Evolutionary conservation across 2,329 filamentous ascomycete species (phyloP), one percentile per base, ranked within the genome.

Genomic region (Alternaria hordeiaustralica): DNA sequence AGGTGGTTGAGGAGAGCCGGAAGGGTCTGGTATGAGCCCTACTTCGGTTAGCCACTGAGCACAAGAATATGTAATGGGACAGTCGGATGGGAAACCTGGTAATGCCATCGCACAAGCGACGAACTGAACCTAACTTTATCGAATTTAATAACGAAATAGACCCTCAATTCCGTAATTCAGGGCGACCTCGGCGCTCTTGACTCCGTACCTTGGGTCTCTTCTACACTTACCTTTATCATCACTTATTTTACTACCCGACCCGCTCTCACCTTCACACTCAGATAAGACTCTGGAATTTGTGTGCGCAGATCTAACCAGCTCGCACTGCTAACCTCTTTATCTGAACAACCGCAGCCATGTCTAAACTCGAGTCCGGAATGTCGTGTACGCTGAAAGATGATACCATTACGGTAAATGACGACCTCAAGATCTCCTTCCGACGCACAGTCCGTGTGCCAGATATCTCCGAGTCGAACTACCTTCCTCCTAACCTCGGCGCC

Each of bases 401-500:
- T n/a, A 23, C 30, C 15, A 43, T 71, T 2, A 4, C 64, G 0
- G 44, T 67, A 20, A 66, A 71, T 15, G 28, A 55, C 26, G 63
- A 70, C 36, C 60, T 72, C 12, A n/a, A 57, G 2, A 69, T 71
- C 10, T 61, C 61, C 0, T 71, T 71, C 47, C 60, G 54, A 15
- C 62, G 66, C 7, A 72, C 65, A 5, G 46, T 71, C 4, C 71
- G 71, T 4, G 66, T 73, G 6, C 62, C 68, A 6, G 65, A 71
- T 46, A 65, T 65, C n/a, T 2, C 61, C 4, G 85, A 7, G 85
- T n/a, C 18, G 4, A 64, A 61, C 5, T 36, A 15, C 23, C 51
- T 71, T 1, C 69, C 69, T n/a, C 63, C 68, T 23, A 23, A 59
- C n/a, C 47, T 72, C 8, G 66, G 68, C 2, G 21, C 9, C 4